These are phyloP conservation scores for Neoascochyta sp. DNA, from an alignment of 2,329 filamentous ascomycete genomes.

Conservation along the genomic window DNA sequence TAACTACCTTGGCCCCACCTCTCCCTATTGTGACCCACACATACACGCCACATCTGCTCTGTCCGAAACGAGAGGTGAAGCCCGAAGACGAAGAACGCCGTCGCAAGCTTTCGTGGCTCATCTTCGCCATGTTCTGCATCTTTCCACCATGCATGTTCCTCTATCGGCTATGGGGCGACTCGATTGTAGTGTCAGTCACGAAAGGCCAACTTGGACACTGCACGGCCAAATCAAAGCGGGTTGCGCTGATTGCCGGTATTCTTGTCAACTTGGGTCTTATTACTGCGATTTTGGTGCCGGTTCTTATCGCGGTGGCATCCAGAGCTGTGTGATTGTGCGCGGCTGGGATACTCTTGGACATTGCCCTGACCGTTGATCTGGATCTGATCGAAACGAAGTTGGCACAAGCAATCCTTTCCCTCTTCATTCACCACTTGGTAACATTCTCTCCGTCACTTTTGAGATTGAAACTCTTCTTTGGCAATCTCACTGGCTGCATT, in stretches of 20 bases:
- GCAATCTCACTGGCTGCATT: too few species aligned
- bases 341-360: too few species aligned
- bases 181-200: constrained; percentile 27
- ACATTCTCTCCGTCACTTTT: too few species aligned
- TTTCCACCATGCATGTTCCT: constrained; percentile 37
- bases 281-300: constrained; percentile 22
- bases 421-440: too few species aligned
- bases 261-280: constrained; percentile 24
- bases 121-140: constrained; percentile 33
- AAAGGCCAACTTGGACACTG: constrained; percentile 31
- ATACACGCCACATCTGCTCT: constrained; percentile 31
- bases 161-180: constrained; percentile 34
- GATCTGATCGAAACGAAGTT: too few species aligned
- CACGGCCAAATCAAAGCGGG: constrained; percentile 26
- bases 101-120: constrained; percentile 30
- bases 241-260: constrained; percentile 30
- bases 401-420: too few species aligned
- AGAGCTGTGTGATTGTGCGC: constrained; percentile 11
- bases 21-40: constrained; percentile 13
- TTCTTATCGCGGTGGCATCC: constrained; percentile 21
- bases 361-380: too few species aligned
- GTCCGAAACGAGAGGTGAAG: constrained; percentile 21
- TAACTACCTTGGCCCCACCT: too few species aligned
- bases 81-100: constrained; percentile 26
- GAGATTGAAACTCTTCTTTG: too few species aligned